Conservation (phyloP, 2,329 filamentous ascomycete genomes). For the Lasiodiplodia theobromae region DNA sequence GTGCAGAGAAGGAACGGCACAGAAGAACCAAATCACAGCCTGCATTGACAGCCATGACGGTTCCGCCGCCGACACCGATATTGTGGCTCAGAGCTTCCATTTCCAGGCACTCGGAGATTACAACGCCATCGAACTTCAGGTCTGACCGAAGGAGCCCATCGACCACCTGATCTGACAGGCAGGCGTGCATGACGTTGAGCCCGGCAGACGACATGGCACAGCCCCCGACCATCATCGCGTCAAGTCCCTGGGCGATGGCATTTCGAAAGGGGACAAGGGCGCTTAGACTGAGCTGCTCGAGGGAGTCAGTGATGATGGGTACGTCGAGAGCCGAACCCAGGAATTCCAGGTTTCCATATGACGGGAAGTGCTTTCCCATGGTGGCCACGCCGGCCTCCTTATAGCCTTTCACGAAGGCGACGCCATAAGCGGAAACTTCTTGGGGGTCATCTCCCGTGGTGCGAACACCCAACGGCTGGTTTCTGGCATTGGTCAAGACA, state of each 20-base stretch:
- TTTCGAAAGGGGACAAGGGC: conserved; percentile 91
- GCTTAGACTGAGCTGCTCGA: conserved; percentile 91
- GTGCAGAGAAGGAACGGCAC: conserved; percentile 85
- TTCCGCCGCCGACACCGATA: conserved; percentile 95
- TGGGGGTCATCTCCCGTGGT: conserved; percentile 93
- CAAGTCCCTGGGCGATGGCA: conserved; percentile 83
- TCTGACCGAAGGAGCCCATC: conserved; percentile 88
- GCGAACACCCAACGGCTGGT: conserved; percentile 88
- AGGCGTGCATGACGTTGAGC: conserved; percentile 95
- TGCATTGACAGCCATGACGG: conserved; percentile 96
- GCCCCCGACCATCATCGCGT: conserved; percentile 95
- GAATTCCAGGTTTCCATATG: conserved; percentile 94
- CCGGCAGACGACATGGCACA: conserved; percentile 91
- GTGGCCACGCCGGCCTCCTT: conserved; percentile 88
- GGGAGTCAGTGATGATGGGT: conserved; percentile 91
- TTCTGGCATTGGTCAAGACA: conserved; percentile 89
- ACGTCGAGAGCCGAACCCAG: conserved; percentile 90
- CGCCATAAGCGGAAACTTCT: conserved; percentile 90
- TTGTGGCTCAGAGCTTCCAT: conserved; percentile 97
- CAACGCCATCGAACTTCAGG: conserved; percentile 87
- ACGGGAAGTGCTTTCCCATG: conserved; percentile 95
- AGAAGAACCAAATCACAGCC: conserved; percentile 92
- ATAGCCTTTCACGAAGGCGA: conserved; percentile 90
- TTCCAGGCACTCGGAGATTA: conserved; percentile 93
- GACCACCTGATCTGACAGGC: conserved; percentile 89